phyloP scores from a whole-genome alignment of 805 yeast genomes.

The Blastobotrys mokoenaii region DNA sequence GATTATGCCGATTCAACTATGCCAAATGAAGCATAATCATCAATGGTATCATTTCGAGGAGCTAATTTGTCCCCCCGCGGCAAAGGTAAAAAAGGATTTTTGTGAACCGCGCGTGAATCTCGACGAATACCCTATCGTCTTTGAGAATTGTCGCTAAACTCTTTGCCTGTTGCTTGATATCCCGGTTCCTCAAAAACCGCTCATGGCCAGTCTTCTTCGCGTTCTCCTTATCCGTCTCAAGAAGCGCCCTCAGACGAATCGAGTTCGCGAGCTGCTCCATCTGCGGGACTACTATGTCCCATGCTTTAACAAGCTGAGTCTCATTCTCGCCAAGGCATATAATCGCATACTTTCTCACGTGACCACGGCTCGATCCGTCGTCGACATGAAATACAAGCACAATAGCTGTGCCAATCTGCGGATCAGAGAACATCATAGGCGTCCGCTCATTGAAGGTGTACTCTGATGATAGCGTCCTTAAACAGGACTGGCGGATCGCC shows the following conservation, averaged over 20 bases:
- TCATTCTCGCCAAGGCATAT: constrained; percentile 20
- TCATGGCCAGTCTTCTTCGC: constrained; percentile 10
- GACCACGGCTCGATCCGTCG: constrained; percentile 20
- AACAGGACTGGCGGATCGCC: constrained; percentile 23
- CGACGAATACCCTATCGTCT: constrained; percentile 11
- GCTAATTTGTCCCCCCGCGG: no score
- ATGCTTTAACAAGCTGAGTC: constrained; percentile 12
- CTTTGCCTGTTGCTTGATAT: constrained; percentile 8
- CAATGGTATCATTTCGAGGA: no score
- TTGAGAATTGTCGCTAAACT: constrained; percentile 14
- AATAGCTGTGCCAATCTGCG: constrained; percentile 19
- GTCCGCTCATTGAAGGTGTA: constrained; percentile 18
- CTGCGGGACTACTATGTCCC: constrained; percentile 17
- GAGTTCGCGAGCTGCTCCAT: constrained; percentile 14
- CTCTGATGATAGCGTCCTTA: constrained; percentile 20
- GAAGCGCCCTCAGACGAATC: constrained; percentile 13
- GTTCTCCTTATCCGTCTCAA: constrained; percentile 8
- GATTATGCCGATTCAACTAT: no score
- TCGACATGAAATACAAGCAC: constrained; percentile 18
- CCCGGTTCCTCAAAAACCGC: constrained; percentile 14
- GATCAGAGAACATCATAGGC: constrained; percentile 21
- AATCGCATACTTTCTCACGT: constrained; percentile 18
- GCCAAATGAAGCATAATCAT: no score
- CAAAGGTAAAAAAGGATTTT: not conserved
- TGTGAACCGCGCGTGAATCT: constrained; percentile 6